Base-by-base conservation (phyloP, 2,329 filamentous ascomycete species). In the Thelonectria rubi region DNA sequence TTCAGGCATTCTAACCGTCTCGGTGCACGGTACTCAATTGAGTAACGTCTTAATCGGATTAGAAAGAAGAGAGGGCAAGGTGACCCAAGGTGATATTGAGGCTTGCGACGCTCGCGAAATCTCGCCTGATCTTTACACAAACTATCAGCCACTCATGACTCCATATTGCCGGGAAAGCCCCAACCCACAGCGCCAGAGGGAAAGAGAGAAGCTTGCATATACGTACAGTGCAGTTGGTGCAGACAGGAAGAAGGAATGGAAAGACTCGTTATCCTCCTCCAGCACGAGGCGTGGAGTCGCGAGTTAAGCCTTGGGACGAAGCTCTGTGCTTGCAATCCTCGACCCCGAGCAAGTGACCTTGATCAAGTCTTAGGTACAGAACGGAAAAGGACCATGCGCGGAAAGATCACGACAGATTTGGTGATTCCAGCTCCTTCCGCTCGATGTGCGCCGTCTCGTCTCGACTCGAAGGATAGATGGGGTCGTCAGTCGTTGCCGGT, bases 241-340 rank as follows among this genome's bases (percentile, higher is more conserved):
- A 53, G 65, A 70, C 69, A 71, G 57, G 67, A 69, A 53, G 56
- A 57, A 61, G 60, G 59, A 34, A 11, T 8, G 51, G 45, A 62
- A 64, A 45, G 17, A 54, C 37, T 60, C 51, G 42, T 20, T 40
- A 65, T 55, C 67, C 63, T 49, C 43, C 54, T 65, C 65, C 58
- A 62, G 63, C 63, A 61, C 51, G 64, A 67, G 58, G 53, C 62
- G 63, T 65, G 26, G 63, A 59, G 57, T 55, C 37, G 55, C 62
- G 56, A 63, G 60, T 62, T 66, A 79, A 78, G 78, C 73, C 71
- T 76, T 77, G 82, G 86, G 84, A 88, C 79, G 84, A 86, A 87
- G 86, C 86, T 88, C 85, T 87, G 78, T 88, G 83, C 86, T 86
- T 83, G 69, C 75, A 74, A 73, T 75, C 76, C 70, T 72, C 66